Evolutionary conservation across 164 flowering plant genomes (phyloP), one percentile per base, ranked within the genome.

Genomic region (Annona squamosa): DNA sequence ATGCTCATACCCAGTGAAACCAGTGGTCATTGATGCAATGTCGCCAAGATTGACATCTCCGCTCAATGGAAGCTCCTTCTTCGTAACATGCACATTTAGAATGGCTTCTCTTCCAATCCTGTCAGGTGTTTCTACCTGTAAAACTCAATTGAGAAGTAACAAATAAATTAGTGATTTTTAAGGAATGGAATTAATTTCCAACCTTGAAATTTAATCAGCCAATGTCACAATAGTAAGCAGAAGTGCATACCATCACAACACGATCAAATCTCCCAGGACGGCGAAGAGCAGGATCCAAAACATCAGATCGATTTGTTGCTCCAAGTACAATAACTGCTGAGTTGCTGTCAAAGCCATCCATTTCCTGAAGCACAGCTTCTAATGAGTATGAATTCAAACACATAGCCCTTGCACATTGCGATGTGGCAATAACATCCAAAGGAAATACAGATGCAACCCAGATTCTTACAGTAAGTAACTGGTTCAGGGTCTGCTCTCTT

Each of bases 221-320:
- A 70, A 59, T 13, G 42, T 63, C 47, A 69, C 48, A 52, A 7
- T 46, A 37, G 52, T 70, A 57, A 44, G 17, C 9, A 80, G 56
- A 76, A 47, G 57, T 48, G 86, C 88, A 78, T 46, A 95, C 98
- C 93, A 77, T 84, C 73, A 95, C 97, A 18, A 93, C 95, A 71
- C 99, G 94, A 83, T 95, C 99, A 86, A 95, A 95, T 88, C 99
- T 90, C 76, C 99, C 99, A 37, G 99, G 99, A 57, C 99, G 90
- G 12, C 97, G 90, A 72, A 95, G 95, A 70, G 99, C 99, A 74
- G 98, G 98, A 70, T 95, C 99, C 72, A 95, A 83, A 63, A 95
- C 98, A 87, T 95, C 99, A 47, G 97, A 75, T 2, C 99, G 90
- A 78, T 95, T 95, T 76, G 99, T 95, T 56, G 98, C 99, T 72